Percentiles rank a stretch among this genome's conserved stretches.
These are phyloP conservation scores for Phaeosphaeria sp. DNA, from an alignment of 2,329 filamentous ascomycete species.

Conservation along the genomic window DNA sequence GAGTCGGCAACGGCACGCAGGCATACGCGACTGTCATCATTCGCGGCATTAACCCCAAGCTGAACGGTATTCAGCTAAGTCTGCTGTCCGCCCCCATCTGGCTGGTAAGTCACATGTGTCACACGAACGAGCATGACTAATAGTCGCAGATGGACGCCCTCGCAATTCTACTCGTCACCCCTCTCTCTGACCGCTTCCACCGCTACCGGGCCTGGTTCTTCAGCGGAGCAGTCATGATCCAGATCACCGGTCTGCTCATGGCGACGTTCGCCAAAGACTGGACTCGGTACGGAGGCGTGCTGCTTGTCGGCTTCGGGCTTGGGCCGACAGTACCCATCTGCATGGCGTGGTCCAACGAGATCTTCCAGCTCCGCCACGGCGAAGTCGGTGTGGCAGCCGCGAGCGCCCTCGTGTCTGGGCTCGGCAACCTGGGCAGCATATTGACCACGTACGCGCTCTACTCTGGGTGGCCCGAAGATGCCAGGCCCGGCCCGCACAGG, in stretches of 20 bases:
- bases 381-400: slow-evolving; percentile 91
- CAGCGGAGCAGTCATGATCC: slow-evolving; percentile 74
- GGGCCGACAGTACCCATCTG: slow-evolving; percentile 91
- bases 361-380: slow-evolving; percentile 87
- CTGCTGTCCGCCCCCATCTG: slow-evolving; percentile 90
- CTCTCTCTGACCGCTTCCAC: slow-evolving; percentile 87
- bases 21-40: slow-evolving; percentile 90
- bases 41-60: slow-evolving; percentile 73
- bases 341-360: slow-evolving; percentile 92
- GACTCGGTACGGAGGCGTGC: slow-evolving; percentile 86
- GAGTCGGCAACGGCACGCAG: slow-evolving; percentile 89
- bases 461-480: slow-evolving; percentile 82
- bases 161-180: slow-evolving; percentile 84
- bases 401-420: slow-evolving; percentile 81
- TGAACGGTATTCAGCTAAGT: slow-evolving; percentile 78
- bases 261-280: slow-evolving; percentile 82
- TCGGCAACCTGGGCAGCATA: slow-evolving; percentile 86
- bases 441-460: slow-evolving; percentile 90
- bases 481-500: slow-evolving; percentile 65
- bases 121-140: slow-evolving; percentile 11
- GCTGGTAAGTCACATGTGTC: slow-evolving; percentile 67
- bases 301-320: slow-evolving; percentile 89
- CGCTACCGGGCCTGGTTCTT: slow-evolving; percentile 82
- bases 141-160: slow-evolving; percentile 77
- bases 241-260: slow-evolving; percentile 81